Evolutionary conservation across 208 protist species (phyloP).

Genomic region (Entamoeba histolytica): DNA sequence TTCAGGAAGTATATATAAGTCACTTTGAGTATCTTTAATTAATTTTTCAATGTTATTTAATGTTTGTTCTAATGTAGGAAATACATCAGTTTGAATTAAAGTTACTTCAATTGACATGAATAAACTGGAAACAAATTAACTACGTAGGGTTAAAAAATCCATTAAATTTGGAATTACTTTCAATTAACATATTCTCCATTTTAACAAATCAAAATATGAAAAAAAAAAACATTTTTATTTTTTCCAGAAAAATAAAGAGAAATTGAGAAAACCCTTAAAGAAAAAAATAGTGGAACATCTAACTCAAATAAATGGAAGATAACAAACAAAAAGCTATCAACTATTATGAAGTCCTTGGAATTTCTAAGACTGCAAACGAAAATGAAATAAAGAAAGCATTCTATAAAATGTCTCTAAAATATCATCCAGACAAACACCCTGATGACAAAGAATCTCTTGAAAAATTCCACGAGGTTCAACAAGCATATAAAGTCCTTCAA

Average conservation of each 20-base stretch:
- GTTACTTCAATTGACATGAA: background rate
- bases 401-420: background rate
- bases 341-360: background rate
- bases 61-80: background rate
- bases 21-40: background rate
- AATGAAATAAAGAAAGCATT: background rate
- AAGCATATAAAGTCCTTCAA: slow-evolving; percentile 5
- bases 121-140: background rate
- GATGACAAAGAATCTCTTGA: background rate
- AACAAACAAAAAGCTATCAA: background rate
- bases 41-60: background rate
- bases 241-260: too few relatives aligned
- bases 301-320: background rate
- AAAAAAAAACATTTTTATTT: background rate
- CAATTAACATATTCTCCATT: background rate
- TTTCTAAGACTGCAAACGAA: background rate
- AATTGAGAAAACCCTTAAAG: too few relatives aligned
- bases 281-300: too few relatives aligned
- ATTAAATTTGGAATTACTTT: background rate
- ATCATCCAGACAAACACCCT: background rate
- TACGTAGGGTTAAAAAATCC: too few relatives aligned
- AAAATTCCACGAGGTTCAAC: background rate
- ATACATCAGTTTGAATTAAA: background rate
- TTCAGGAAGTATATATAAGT: background rate
- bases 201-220: background rate